A percentile compares a stretch with the other conserved stretches of the same genome.
phyloP scores from a whole-genome alignment of 306 rosid genomes.

The Macrotyloma uniflorum region DNA sequence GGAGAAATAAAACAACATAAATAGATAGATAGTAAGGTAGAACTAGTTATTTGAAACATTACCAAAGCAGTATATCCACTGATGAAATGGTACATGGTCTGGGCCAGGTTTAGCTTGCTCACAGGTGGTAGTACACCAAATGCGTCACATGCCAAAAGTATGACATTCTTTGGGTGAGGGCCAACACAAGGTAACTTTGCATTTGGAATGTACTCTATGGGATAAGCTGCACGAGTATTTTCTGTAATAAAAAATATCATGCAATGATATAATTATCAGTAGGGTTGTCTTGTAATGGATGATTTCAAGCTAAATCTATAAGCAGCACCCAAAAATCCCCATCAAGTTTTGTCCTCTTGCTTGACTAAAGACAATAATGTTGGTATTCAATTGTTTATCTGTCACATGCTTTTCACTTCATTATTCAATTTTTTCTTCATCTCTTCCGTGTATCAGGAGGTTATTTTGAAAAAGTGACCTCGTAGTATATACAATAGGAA shows the following conservation, averaged over 20 bases:
- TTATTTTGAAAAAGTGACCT: constrained; percentile 6
- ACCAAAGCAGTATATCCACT: constrained; percentile 97
- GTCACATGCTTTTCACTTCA: constrained; percentile 7
- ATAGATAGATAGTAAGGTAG: background rate
- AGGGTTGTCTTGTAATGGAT: background rate
- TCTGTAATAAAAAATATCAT: constrained; percentile 49
- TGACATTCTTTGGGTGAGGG: constrained; percentile 88
- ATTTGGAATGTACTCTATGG: constrained; percentile 92
- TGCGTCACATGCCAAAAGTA: constrained; percentile 91
- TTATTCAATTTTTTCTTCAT: constrained; percentile 25
- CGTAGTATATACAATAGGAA: background rate
- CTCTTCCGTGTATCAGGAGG: constrained; percentile 12
- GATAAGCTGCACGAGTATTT: constrained; percentile 92
- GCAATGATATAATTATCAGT: background rate
- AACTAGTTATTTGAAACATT: constrained; percentile 31
- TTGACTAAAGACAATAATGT: constrained; percentile 12
- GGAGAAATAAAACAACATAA: background rate
- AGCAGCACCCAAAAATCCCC: constrained; percentile 7
- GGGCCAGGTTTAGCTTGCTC: constrained; percentile 83
- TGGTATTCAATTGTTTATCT: constrained; percentile 23
- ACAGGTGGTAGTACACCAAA: constrained; percentile 96
- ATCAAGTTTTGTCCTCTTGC: background rate
- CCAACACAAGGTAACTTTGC: constrained; percentile 91
- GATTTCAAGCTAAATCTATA: background rate
- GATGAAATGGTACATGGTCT: constrained; percentile 96